Conservation (phyloP, 192 early-diverging fungal species). For the Coemansia sp. region DNA sequence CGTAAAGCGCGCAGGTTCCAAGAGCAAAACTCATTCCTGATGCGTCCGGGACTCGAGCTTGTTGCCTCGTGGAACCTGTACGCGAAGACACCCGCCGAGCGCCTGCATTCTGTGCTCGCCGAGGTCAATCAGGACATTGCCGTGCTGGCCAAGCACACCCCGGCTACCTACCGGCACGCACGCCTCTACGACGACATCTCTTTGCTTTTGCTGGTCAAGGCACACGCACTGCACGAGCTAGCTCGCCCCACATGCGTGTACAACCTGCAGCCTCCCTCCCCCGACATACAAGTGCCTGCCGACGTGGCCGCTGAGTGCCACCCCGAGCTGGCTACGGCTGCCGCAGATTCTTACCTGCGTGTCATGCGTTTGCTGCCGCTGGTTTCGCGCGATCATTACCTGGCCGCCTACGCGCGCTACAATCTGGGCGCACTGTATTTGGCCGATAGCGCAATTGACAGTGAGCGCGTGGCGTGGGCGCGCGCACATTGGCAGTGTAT, state of each 20-base stretch:
- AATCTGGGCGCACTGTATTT: conserved; percentile 57
- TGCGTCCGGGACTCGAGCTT: conserved; percentile 77
- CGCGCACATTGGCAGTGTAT: conserved; percentile 53
- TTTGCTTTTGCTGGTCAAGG: conserved; percentile 66
- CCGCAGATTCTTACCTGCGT: conserved; percentile 26
- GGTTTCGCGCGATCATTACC: conserved; percentile 64
- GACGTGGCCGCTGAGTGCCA: background rate
- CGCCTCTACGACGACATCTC: conserved; percentile 77
- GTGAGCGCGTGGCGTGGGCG: conserved; percentile 35
- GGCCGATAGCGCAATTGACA: conserved; percentile 39
- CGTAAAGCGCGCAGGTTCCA: conserved; percentile 77
- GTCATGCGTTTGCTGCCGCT: conserved; percentile 56
- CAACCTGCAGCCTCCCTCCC: conserved; percentile 11
- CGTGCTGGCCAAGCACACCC: conserved; percentile 26
- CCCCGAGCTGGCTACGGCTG: conserved; percentile 11
- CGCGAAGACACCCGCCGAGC: conserved; percentile 62
- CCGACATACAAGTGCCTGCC: background rate
- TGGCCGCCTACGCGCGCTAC: conserved; percentile 58
- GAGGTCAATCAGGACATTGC: conserved; percentile 53
- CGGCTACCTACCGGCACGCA: conserved; percentile 44
- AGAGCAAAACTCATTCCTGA: conserved; percentile 62
- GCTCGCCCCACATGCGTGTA: conserved; percentile 48
- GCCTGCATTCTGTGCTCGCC: conserved; percentile 44
- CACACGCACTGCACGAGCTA: conserved; percentile 61
- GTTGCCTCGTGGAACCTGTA: conserved; percentile 69